Evolutionary conservation across 164 flowering plant species (phyloP), one percentile per base, ranked within the genome.

Genomic region (Brasenia schreberi): DNA sequence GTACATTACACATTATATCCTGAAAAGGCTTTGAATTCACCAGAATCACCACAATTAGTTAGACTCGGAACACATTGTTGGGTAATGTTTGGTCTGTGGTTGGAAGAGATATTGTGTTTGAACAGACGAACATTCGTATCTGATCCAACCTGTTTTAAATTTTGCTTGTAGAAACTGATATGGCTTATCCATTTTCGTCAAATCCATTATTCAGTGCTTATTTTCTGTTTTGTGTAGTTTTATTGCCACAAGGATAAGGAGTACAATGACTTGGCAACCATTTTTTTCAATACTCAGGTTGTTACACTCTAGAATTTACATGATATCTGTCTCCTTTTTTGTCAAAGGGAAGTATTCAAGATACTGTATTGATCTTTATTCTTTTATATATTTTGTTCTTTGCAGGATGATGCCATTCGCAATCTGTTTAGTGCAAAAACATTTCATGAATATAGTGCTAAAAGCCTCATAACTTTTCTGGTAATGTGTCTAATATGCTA

Each of bases 281-380:
- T 94, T 72, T 94, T 94, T 80, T 94, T 94, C 76, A 94, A 91
- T 67, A 91, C 99, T 59, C 99, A 94, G 99, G 99, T 94, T 39
- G 44, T 69, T 64, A 6, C 66, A n/a, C n/a, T n/a, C 1, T 12
- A 7, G 53, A 45, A 45, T 7, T 45, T 7, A 23, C 27, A 7
- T 45, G 53, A 45, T 45, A 45, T 45, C 27, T 23, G 27, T 2
- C 27, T 23, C 27, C 27, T 0, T 23, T 23, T 23, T 23, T 23
- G 27, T 2, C n/a, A 23, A 23, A 23, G 27, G 27, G 27, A 23
- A 56, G 59, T 11, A 56, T 60, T n/a, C 27, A n/a, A n/a, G 62
- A 60, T 6, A 60, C 7, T 60, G 3, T 19, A 4, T n/a, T 60
- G 19, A 7, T 60, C 62, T 2, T 60, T 19, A 60, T 60, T 60